phyloP scores from a whole-genome alignment of 805 yeast genomes.

The Clavispora fructus region DNA sequence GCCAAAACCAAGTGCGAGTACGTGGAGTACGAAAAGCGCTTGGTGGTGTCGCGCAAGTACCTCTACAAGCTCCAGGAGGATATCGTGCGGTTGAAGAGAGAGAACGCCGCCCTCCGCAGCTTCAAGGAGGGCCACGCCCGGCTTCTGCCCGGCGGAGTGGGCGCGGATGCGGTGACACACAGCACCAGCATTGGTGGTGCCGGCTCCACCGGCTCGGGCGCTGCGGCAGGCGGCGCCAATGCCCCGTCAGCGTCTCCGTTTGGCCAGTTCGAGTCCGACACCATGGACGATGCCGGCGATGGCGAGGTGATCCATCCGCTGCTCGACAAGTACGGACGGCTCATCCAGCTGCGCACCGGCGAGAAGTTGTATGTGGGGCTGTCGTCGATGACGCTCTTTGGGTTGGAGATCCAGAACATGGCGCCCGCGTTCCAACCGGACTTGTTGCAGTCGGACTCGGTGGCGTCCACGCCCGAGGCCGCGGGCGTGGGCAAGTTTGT shows the following conservation, averaged over 20 bases:
- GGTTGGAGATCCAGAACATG: constrained; percentile 68
- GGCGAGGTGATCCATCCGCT: constrained; percentile 64
- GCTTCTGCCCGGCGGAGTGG: too few relatives aligned
- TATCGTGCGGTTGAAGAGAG: constrained; percentile 58
- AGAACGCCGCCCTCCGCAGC: constrained; percentile 53
- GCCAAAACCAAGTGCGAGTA: constrained; percentile 63
- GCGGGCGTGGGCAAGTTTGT: neutral
- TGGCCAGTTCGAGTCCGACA: neutral
- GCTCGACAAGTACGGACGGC: constrained; percentile 63
- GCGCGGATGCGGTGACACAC: too few relatives aligned
- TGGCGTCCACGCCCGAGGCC: constrained; percentile 11
- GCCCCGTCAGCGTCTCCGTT: neutral
- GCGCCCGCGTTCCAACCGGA: constrained; percentile 32
- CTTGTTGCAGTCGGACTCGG: constrained; percentile 13
- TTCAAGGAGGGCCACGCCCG: neutral
- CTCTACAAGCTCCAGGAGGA: constrained; percentile 63
- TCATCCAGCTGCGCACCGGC: constrained; percentile 71
- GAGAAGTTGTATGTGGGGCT: constrained; percentile 74
- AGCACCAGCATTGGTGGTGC: too few relatives aligned
- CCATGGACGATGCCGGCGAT: neutral
- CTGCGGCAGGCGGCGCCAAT: neutral
- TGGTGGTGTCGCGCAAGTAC: constrained; percentile 69
- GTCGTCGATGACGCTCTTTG: constrained; percentile 77
- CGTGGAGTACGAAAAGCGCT: constrained; percentile 64
- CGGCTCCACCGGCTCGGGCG: too few relatives aligned